These are phyloP conservation scores for Apocynum venetum DNA, from an alignment of 257 asterid genomes.

Conservation along the genomic window DNA sequence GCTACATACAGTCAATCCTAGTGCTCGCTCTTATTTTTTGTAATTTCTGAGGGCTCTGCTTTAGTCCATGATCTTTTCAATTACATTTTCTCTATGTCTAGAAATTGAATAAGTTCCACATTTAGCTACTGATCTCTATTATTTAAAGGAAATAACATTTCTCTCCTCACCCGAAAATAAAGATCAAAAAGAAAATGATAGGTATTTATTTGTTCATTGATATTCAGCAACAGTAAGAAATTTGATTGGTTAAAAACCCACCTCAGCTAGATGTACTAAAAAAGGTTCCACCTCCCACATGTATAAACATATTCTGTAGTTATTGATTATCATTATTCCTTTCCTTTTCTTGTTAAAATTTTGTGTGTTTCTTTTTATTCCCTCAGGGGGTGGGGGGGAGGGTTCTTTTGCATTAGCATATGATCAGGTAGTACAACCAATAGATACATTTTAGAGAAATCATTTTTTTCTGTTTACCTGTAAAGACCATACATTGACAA, in stretches of 20 bases:
- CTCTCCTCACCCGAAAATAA: not conserved
- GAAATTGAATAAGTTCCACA: not conserved
- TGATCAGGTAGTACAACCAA: not conserved
- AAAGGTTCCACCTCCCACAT: not conserved
- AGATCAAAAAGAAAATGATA: not conserved
- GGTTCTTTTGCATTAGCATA: not conserved
- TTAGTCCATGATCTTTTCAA: not conserved
- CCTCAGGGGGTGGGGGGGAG: not conserved
- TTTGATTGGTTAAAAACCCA: not conserved
- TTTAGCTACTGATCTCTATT: not conserved
- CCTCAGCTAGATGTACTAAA: not conserved
- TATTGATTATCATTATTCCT: not conserved
- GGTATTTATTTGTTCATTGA: not conserved
- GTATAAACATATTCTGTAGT: not conserved
- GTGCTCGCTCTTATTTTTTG: not conserved
- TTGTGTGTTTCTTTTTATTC: no score
- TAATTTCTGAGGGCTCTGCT: not conserved
- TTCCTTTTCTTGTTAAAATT: not conserved
- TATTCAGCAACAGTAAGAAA: not conserved
- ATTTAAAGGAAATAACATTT: not conserved
- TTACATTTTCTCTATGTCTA: not conserved
- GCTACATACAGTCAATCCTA: not conserved
- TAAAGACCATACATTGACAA: constrained; percentile 79
- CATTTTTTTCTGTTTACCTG: constrained; percentile 43
- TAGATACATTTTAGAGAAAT: constrained; percentile 2